Base-by-base conservation (phyloP, 805 yeast genomes). In the Saturnispora silvae region DNA sequence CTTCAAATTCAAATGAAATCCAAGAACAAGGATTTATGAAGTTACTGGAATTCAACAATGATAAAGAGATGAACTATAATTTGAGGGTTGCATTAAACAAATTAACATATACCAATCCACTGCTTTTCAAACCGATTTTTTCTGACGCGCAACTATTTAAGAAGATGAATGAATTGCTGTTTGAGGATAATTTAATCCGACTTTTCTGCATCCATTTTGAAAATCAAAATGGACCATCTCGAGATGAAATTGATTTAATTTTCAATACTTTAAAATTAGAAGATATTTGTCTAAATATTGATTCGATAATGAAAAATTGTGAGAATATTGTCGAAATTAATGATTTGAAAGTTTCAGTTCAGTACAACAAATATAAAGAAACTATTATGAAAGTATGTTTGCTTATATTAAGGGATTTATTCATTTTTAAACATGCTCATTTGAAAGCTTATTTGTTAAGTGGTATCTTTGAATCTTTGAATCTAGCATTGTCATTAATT, bases 281-380 rank as follows among this genome's bases (percentile, higher is more conserved):
- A 18, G 54, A 49, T 33, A 15, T 56, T 1, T 47, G 57, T 16
- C 31, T 46, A 3, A 46, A 57, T 2, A 37, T 58, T 2, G 41
- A 41, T 3, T 43, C 46, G 14, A 41, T 47, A 4, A 32, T 59
- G 9, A 40, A 18, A 17, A 37, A 40, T 20, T 47, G 53, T 5
- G 34, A 47, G 16, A 59, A 58, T 40, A 46, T 54, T 2, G 50
- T 59, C 1, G 49, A 46, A 17, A 42, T 48, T 5, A 49, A 48
- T 13, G 56, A 55, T 28, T 41, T 53, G 16, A 49, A 48, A 26
- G 16, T 58, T 16, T 53, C 60, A 1, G 49, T 57, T 38, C 61
- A 56, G 28, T 51, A 49, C 34, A 51, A 51, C 27, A 56, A 54
- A 32, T 36, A 53, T 38, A 52, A 53, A 31, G 26, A 34, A 4